phyloP scores from a whole-genome alignment of 768 basidiomycete genomes.

The Cystofilobasidium ferigula region DNA sequence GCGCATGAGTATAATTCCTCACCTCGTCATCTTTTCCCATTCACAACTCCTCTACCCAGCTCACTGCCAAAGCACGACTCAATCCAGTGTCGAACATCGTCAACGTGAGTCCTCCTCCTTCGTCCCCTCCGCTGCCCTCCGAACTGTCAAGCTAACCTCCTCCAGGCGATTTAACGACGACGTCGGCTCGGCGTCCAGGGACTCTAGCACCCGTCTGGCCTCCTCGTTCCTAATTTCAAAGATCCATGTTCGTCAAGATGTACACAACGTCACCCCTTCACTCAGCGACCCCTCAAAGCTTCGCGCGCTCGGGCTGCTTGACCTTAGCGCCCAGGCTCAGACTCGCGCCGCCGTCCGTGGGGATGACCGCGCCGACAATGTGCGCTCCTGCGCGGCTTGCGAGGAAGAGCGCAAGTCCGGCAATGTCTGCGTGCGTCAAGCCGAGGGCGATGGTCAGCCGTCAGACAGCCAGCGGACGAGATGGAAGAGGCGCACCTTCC shows the following conservation, averaged over 20 bases:
- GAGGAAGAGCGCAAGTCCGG: conserved; percentile 58
- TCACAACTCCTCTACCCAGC: too few species aligned
- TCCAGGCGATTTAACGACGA: too few species aligned
- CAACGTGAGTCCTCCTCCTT: neutral
- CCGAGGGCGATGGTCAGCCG: neutral
- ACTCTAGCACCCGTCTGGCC: too few species aligned
- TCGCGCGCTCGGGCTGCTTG: neutral
- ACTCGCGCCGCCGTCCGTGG: conserved; percentile 56
- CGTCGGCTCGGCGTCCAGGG: too few species aligned
- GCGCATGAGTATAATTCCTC: too few species aligned
- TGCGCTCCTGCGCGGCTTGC: conserved; percentile 61
- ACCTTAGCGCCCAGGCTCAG: conserved; percentile 7
- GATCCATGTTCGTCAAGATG: too few species aligned
- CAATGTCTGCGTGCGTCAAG: conserved; percentile 45
- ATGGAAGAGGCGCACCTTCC: conserved; percentile 41
- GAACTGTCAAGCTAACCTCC: neutral
- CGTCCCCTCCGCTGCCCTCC: neutral
- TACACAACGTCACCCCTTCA: too few species aligned
- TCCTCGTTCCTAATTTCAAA: too few species aligned
- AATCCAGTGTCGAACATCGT: neutral
- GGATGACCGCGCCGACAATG: conserved; percentile 59
- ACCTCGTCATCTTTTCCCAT: too few species aligned
- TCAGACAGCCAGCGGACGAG: neutral
- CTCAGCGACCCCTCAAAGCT: neutral
- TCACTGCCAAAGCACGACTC: too few species aligned